Evolutionary conservation across 1,139 yeast species (phyloP), one percentile per base, ranked within the genome.

Genomic region (Ogataea hybrid): DNA sequence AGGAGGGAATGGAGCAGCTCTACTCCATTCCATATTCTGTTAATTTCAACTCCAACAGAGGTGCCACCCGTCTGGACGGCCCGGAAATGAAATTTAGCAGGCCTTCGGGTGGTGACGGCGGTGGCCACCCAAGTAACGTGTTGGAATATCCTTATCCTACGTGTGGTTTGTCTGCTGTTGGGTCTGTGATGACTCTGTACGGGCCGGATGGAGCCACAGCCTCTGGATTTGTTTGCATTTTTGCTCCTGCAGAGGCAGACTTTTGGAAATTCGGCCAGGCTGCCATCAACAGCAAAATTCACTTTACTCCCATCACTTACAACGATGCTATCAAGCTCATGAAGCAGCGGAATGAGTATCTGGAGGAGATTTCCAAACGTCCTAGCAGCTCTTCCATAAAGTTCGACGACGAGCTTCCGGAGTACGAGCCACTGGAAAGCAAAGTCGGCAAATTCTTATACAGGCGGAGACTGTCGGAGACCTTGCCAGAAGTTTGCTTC

Each of bases 201-300:
- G 69, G 68, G 12, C 59, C 61, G 27, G 70, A 66, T 50, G 70
- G 70, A 27, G 63, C 63, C 18, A 65, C 70, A 2, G 50, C 65
- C 37, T 62, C 68, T 9, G 70, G 70, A 4, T 66, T 66, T 43
- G 57, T 61, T 2, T 64, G 69, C 52, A 48, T 63, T 39, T 50
- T 65, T 8, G 65, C 62, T 20, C 68, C 69, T 6, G 49, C 50
- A 20, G 52, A 51, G 33, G 57, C 56, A 31, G 70, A 66, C 40
- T 64, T 63, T 59, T 65, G 70, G 69, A 66, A 64, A 43, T 52
- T 55, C 46, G 70, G 70, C 5, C 69, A 66, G 50, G 68, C 65
- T 15, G 58, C 58, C 15, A 57, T 62, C 27, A 63, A 59, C 14
- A 52, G 63, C 30, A 44, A 47, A 9, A 48, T 66, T 15, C 50